A percentile compares a stretch with the other conserved stretches of the same genome.
Conservation (phyloP, 2,329 filamentous ascomycete species). For the Clonostachys sp. region DNA sequence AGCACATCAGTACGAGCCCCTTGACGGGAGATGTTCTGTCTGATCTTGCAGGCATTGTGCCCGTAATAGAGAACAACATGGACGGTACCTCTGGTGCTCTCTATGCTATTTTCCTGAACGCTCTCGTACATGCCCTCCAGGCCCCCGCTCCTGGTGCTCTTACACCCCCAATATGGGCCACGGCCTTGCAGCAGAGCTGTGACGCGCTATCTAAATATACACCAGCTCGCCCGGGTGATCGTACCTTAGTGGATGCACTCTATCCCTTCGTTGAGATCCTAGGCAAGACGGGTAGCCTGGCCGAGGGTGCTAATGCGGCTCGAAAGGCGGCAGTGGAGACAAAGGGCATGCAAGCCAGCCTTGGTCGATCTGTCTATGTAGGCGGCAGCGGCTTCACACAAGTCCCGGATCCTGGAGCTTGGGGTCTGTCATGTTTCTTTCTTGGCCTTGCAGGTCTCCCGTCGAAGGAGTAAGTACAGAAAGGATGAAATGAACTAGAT, state of each 20-base stretch:
- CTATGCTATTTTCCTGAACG: slow-evolving; percentile 83
- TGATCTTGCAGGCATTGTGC: slow-evolving; percentile 46
- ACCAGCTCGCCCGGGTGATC: slow-evolving; percentile 80
- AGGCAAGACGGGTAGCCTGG: slow-evolving; percentile 57
- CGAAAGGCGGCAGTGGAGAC: slow-evolving; percentile 74
- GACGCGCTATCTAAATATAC: slow-evolving; percentile 77
- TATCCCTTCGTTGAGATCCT: slow-evolving; percentile 80
- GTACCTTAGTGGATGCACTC: slow-evolving; percentile 85
- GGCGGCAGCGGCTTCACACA: slow-evolving; percentile 38
- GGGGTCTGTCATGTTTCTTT: slow-evolving; percentile 74
- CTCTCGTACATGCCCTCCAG: slow-evolving; percentile 63
- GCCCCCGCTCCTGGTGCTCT: slow-evolving; percentile 31
- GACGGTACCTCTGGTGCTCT: slow-evolving; percentile 58
- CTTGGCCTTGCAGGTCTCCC: slow-evolving; percentile 59
- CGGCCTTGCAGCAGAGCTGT: slow-evolving; percentile 67
- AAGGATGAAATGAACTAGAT: no score
- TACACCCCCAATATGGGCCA: slow-evolving; percentile 43
- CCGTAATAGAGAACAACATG: slow-evolving; percentile 52
- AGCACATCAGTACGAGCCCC: slow-evolving; percentile 37
- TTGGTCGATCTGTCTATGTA: slow-evolving; percentile 54
- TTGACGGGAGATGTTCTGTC: slow-evolving; percentile 47
- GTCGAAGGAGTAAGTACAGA: no score
- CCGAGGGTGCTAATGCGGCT: slow-evolving; percentile 71
- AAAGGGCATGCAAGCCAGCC: slow-evolving; percentile 84
- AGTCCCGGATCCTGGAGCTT: slow-evolving; percentile 62